A percentile compares a stretch with the other conserved stretches of the same genome.
These are phyloP conservation scores for Gryganskiella cystojenkinii DNA, from an alignment of 192 early-diverging fungal genomes.

Conservation along the genomic window DNA sequence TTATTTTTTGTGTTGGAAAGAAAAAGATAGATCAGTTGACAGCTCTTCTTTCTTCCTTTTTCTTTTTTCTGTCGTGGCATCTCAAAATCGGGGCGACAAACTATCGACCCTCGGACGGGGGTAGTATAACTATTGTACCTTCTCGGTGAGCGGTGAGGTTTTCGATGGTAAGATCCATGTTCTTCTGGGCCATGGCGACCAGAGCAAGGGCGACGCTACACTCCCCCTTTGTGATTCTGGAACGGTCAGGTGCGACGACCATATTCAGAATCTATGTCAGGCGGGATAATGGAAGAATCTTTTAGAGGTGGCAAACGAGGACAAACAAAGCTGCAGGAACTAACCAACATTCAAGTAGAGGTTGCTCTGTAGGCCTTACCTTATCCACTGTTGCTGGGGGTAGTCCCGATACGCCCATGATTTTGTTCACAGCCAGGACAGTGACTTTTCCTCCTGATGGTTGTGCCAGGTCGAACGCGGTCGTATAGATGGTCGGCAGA, in stretches of 20 bases:
- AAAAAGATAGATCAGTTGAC: no score
- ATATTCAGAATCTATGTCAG: constrained; percentile 59
- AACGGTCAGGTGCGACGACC: constrained; percentile 54
- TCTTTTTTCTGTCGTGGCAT: no score
- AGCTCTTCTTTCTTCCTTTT: no score
- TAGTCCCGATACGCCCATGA: constrained; percentile 53
- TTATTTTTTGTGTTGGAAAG: not conserved
- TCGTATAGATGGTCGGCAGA: constrained; percentile 59
- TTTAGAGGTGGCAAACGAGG: no score
- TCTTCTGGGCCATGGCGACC: constrained; percentile 79
- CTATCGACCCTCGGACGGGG: not conserved
- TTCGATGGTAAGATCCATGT: constrained; percentile 76
- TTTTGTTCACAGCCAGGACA: constrained; percentile 55
- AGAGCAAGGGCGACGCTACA: constrained; percentile 79
- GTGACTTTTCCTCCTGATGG: constrained; percentile 56
- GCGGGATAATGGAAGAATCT: not conserved
- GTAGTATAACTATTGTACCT: constrained; percentile 41
- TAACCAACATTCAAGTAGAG: no score
- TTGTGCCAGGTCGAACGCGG: constrained; percentile 55
- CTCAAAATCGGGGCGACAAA: no score
- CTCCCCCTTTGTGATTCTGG: constrained; percentile 65
- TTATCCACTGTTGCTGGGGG: constrained; percentile 57
- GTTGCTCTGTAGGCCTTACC: no score
- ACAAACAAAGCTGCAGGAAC: no score
- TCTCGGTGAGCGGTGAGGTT: constrained; percentile 70